Evolutionary conservation across 2,329 filamentous ascomycete genomes (phyloP), one percentile per base, ranked within the genome.

Genomic region (Aspergillus uvarum): DNA sequence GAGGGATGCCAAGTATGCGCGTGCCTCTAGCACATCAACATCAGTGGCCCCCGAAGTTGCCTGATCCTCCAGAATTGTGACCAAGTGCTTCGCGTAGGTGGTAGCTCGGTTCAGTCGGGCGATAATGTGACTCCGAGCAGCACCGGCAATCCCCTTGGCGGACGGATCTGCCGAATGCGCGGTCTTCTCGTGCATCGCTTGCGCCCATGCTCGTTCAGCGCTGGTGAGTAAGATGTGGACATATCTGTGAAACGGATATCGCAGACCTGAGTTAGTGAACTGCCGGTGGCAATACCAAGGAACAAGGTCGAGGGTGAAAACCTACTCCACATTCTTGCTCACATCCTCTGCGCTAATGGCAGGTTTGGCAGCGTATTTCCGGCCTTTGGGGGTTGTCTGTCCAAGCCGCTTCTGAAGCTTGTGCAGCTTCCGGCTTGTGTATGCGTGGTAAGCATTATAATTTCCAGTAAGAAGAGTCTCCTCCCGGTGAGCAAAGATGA

Each of bases 101-200:
- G 87, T 84, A 16, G 91, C 92, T 78, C 97, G 97, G 69, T 87
- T 85, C 47, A 98, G 81, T 56, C 93, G 87, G 14, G 93, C 96
- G 59, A 96, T 86, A 44, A 98, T 95, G 76, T 99, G 94, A 56
- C 89, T 89, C 71, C 92, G 88, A 19, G 91, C 89, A 55, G 89
- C 87, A 61, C 92, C 89, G 29, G 88, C 85, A 64, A 96, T 89
- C 52, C 88, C 89, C 75, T 91, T 90, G 55, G 82, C 79, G 42
- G 82, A 81, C 62, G 88, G 87, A 68, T 95, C 91, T 68, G 90
- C 85, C 44, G 90, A 86, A 73, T 96, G 91, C 21, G 86, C 81
- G 4, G 91, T 85, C 77, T 96, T 97, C 84, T 97, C 92, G 73
- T 90, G 87, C 92, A 98, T 96, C 59, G 93, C 94, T 76, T 96